Conservation (phyloP, 2,329 filamentous ascomycete species). For the Ceratocystis eucalypticola region DNA sequence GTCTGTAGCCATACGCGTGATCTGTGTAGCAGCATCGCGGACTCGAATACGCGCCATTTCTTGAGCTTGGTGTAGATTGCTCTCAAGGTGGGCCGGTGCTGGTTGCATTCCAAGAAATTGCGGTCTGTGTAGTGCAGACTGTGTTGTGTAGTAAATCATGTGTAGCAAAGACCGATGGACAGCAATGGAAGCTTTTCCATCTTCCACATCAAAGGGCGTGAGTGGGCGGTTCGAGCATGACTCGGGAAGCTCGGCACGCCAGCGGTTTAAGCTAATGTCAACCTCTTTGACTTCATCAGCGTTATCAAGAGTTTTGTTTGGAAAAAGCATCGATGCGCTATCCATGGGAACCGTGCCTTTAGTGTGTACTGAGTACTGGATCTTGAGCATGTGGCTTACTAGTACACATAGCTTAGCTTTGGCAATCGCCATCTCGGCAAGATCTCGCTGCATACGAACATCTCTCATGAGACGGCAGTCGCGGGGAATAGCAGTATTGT, state of each 20-base stretch:
- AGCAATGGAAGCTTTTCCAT: conserved; percentile 45
- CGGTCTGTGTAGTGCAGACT: conserved; percentile 80
- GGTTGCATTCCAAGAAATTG: conserved; percentile 70
- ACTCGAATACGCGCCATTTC: conserved; percentile 74
- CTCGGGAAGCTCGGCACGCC: conserved; percentile 58
- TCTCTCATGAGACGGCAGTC: conserved; percentile 62
- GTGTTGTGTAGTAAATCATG: conserved; percentile 85
- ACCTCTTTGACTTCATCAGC: conserved; percentile 65
- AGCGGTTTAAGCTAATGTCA: conserved; percentile 64
- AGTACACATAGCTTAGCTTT: conserved; percentile 82
- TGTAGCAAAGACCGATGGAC: conserved; percentile 77
- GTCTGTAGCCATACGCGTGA: conserved; percentile 69
- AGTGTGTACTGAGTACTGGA: conserved; percentile 84
- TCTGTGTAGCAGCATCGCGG: conserved; percentile 68
- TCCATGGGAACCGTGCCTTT: conserved; percentile 69
- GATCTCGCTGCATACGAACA: conserved; percentile 56
- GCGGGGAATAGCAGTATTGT: conserved; percentile 52
- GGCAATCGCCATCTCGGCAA: conserved; percentile 80
- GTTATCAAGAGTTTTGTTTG: conserved; percentile 76
- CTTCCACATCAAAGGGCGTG: conserved; percentile 41
- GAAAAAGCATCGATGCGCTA: conserved; percentile 76
- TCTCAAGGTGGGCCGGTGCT: conserved; percentile 14
- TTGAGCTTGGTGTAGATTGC: conserved; percentile 16
- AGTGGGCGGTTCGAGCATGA: conserved; percentile 55
- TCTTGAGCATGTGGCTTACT: conserved; percentile 76